Percentiles rank a stretch among this genome's conserved stretches.
Evolutionary conservation across 208 protist species (phyloP).

Genomic region (Leishmania arabica): DNA sequence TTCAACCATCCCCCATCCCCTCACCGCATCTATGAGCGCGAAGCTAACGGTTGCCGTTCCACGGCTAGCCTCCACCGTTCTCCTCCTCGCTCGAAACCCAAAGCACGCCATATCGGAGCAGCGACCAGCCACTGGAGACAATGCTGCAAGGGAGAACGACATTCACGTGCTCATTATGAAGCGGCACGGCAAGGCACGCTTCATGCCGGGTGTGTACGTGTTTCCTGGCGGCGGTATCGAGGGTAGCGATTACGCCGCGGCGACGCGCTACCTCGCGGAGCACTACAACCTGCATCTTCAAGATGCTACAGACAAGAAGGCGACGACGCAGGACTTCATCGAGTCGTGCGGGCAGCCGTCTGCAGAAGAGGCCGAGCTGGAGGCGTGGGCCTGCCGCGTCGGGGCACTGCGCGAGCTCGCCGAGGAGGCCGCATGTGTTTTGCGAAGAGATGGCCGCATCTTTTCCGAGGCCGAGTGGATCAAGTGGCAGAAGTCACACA

Average conservation of each 20-base stretch:
- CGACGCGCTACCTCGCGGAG: slow-evolving; percentile 2
- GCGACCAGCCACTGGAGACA: neutral
- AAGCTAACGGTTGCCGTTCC: slow-evolving; percentile 25
- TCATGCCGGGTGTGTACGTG: slow-evolving; percentile 59
- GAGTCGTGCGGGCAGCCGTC: slow-evolving; percentile 8
- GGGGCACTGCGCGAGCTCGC: slow-evolving; percentile 54
- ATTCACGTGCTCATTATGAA: slow-evolving; percentile 61
- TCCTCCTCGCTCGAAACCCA: slow-evolving; percentile 35
- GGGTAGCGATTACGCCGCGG: slow-evolving; percentile 26
- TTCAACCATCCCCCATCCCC: neutral
- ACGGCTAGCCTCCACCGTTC: slow-evolving; percentile 44
- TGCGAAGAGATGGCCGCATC: slow-evolving; percentile 27
- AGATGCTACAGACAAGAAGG: neutral
- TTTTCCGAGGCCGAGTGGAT: slow-evolving; percentile 14
- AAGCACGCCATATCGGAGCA: neutral
- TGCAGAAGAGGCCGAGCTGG: slow-evolving; percentile 9
- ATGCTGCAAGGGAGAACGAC: slow-evolving; percentile 15
- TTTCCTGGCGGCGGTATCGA: slow-evolving; percentile 65
- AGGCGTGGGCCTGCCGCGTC: slow-evolving; percentile 31
- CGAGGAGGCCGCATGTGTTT: slow-evolving; percentile 52
- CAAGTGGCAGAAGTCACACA: neutral
- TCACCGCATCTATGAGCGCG: slow-evolving; percentile 7
- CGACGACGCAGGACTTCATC: slow-evolving; percentile 8
- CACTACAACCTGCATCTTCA: slow-evolving; percentile 2
- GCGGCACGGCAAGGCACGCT: slow-evolving; percentile 59